Evolutionary conservation across 179 eudicot species (phyloP), one percentile per base, ranked within the genome.

Genomic region (Carnegiea gigantea): DNA sequence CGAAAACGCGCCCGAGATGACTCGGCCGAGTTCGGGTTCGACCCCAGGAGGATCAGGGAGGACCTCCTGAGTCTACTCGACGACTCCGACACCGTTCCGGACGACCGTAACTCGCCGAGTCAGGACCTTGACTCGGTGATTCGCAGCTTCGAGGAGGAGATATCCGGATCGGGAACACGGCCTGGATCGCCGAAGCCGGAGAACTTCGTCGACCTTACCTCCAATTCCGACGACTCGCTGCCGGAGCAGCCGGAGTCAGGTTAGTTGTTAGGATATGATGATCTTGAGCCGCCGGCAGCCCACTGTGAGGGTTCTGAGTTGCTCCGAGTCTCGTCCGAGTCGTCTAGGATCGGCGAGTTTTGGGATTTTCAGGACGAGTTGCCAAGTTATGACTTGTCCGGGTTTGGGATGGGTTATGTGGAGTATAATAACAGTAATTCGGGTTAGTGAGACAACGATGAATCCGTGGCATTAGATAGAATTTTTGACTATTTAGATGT

Each of bases 101-200:
- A 83, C n/a, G 85, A 83, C 43, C 84, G 84, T 53, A 80, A 76
- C 70, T 36, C 89, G 6, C 44, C 83, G 75, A 77, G 81, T 81
- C 82, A 84, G 13, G 93, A 89, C 67, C 89, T 93, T 0, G 98
- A 88, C 76, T 90, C 88, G 73, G 92, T 93, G 54, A 91, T 93
- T 83, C 89, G 88, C 81, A 93, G 89, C 81, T 93, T 93, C 62
- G 90, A 90, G 82, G 90, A 91, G 49, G 96, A 93, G 36, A 87
- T 93, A 0, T 83, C 83, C 13, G 83, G 85, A 17, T 75, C 84
- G 0, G 74, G 77, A 20, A 79, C 82, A 20, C 70, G 72, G 0
- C 62, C 77, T 2, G 48, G 76, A 0, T 75, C 89, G 53, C 78
- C 88, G 38, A 46, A 85, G 36, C 59, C 79, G 54, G 79, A 11